phyloP scores from a whole-genome alignment of 164 flowering plant species.

The Santalum album region DNA sequence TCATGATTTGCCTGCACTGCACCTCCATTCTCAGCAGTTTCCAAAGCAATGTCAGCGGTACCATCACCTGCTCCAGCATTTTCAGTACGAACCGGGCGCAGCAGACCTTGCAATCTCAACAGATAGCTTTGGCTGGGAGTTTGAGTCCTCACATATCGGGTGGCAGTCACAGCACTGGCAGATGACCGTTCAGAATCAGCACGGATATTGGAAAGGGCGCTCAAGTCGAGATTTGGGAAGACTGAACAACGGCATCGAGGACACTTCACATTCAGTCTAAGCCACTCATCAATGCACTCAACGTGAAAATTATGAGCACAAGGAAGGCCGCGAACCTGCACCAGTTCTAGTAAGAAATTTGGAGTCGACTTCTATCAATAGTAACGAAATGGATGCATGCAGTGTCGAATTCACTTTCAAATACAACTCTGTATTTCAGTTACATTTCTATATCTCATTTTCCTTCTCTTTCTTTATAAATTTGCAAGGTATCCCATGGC shows the following conservation, averaged over 20 bases:
- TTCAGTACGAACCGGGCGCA: conserved; percentile 56
- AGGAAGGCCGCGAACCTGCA: conserved; percentile 97
- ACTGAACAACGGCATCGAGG: conserved; percentile 95
- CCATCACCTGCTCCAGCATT: conserved; percentile 29
- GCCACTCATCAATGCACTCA: conserved; percentile 97
- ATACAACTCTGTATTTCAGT: background rate
- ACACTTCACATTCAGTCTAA: conserved; percentile 86
- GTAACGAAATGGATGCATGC: background rate
- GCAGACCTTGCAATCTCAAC: conserved; percentile 68
- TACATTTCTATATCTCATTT: no score
- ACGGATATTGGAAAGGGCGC: conserved; percentile 71
- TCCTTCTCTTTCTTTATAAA: no score
- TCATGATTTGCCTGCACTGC: conserved; percentile 5
- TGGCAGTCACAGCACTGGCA: conserved; percentile 35
- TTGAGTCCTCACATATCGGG: conserved; percentile 45
- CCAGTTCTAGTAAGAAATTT: conserved; percentile 2
- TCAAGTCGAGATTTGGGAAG: conserved; percentile 93
- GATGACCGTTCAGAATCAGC: conserved; percentile 58
- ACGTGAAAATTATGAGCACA: conserved; percentile 99
- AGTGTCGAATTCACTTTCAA: background rate
- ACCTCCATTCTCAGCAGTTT: conserved; percentile 47
- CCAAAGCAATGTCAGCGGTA: conserved; percentile 31
- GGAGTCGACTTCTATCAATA: background rate
- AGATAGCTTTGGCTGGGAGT: conserved; percentile 68
- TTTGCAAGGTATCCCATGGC: background rate